phyloP scores from a whole-genome alignment of 1,139 yeast species.

The Kodamaea suecica region DNA sequence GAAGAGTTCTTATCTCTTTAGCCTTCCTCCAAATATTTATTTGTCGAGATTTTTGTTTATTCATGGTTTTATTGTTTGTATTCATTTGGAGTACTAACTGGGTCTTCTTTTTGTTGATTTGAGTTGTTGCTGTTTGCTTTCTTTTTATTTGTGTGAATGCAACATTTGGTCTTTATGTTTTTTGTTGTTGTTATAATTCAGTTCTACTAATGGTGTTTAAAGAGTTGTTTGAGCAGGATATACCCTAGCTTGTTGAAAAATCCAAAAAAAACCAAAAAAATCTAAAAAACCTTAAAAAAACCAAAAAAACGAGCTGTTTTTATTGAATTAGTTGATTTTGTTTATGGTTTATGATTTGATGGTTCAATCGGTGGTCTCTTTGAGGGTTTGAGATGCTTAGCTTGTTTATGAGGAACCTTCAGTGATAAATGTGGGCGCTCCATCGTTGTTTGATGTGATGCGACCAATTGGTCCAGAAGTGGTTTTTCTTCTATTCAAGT shows the following conservation, averaged over 20 bases:
- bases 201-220: constrained; percentile 6
- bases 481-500: neutral
- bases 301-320: constrained; percentile 18
- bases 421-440: constrained; percentile 11
- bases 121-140: neutral
- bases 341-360: constrained; percentile 2
- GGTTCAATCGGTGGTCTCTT: constrained; percentile 2
- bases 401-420: neutral
- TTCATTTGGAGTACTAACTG: constrained; percentile 13
- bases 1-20: constrained; percentile 30
- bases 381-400: neutral
- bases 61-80: constrained; percentile 10
- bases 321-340: constrained; percentile 2
- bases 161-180: constrained; percentile 3
- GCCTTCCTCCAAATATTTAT: no score
- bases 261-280: constrained; percentile 7
- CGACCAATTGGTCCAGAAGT: constrained; percentile 7
- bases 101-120: constrained; percentile 6
- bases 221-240: no score
- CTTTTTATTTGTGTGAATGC: constrained; percentile 1
- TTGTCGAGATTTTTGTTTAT: no score
- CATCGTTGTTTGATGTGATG: constrained; percentile 13
- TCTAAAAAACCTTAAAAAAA: constrained; percentile 10
- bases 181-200: constrained; percentile 3
- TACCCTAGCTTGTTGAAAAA: no score